These are phyloP conservation scores for Isatis tinctoria DNA, from an alignment of 345 rosid genomes.

Conservation along the genomic window DNA sequence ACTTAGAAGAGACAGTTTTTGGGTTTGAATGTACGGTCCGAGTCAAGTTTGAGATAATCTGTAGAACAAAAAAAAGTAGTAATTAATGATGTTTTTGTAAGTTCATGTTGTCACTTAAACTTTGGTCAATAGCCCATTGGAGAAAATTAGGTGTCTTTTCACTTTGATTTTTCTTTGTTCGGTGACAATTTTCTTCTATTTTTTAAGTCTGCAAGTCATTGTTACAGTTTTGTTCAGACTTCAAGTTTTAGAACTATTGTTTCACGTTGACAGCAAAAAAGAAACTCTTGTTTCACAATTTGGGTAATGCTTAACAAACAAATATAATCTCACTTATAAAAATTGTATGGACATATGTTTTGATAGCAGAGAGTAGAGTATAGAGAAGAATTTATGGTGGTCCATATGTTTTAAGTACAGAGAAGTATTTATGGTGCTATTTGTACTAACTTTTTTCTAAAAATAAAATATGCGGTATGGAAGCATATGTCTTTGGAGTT, in stretches of 20 bases:
- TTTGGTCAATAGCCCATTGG: not conserved
- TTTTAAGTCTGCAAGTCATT: not conserved
- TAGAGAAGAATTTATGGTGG: not conserved
- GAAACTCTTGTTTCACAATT: too few species aligned
- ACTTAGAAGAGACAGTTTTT: slow-evolving; percentile 12
- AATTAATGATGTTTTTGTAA: not conserved
- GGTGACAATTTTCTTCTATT: not conserved
- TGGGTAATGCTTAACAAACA: too few species aligned
- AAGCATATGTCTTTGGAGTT: not conserved
- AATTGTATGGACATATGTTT: too few species aligned
- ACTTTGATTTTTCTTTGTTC: not conserved
- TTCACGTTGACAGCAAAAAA: not conserved
- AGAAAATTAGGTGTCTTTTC: not conserved
- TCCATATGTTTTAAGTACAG: too few species aligned
- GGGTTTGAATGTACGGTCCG: slow-evolving; percentile 20
- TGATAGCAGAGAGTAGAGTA: too few species aligned
- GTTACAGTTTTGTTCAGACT: not conserved
- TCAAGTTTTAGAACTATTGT: not conserved
- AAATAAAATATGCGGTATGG: not conserved
- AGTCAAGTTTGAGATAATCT: slow-evolving; percentile 10
- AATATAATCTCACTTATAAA: too few species aligned
- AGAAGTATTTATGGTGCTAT: not conserved
- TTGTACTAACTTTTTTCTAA: not conserved
- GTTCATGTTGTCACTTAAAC: not conserved
- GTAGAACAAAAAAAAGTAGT: not conserved